These are phyloP conservation scores for Apiotrichum brassicae DNA, from an alignment of 1,284 basidiomycete species.

Conservation along the genomic window DNA sequence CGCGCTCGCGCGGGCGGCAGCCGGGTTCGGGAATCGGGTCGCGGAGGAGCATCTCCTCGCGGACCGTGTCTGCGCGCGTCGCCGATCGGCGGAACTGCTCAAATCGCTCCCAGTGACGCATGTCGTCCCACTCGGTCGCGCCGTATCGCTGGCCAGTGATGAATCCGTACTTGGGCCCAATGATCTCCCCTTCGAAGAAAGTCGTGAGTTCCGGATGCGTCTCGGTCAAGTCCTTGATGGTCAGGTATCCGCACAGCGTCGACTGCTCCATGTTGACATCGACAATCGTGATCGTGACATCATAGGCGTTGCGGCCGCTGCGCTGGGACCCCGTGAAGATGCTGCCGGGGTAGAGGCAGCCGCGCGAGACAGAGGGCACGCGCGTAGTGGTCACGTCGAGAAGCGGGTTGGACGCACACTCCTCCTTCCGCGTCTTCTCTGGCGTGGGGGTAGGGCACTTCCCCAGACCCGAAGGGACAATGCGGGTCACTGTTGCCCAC, in stretches of 20 bases:
- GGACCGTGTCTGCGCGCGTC: constrained; percentile 55
- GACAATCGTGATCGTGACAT: constrained; percentile 72
- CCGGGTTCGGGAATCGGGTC: constrained; percentile 43
- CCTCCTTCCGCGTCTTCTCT: constrained; percentile 6
- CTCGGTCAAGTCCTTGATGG: constrained; percentile 79
- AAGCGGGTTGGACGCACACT: constrained; percentile 52
- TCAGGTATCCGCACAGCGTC: constrained; percentile 76
- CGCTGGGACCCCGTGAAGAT: constrained; percentile 73
- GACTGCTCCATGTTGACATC: constrained; percentile 75
- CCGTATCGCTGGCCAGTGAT: constrained; percentile 71
- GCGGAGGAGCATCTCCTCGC: constrained; percentile 66
- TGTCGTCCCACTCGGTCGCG: constrained; percentile 76
- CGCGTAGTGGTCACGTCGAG: constrained; percentile 68
- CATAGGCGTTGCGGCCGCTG: constrained; percentile 74
- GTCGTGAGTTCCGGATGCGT: constrained; percentile 86
- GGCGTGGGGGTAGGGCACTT: background rate
- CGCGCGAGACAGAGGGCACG: constrained; percentile 64
- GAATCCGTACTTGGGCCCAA: constrained; percentile 75
- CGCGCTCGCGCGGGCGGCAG: constrained; percentile 34
- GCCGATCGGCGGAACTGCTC: constrained; percentile 71
- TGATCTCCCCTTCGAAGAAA: constrained; percentile 90
- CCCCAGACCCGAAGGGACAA: background rate
- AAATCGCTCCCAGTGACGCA: constrained; percentile 85
- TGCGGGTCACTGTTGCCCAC: constrained; percentile 21
- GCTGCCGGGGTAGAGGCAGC: constrained; percentile 73